Evolutionary conservation across 2,329 filamentous ascomycete species (phyloP).

Genomic region (Fusarium chaquense): DNA sequence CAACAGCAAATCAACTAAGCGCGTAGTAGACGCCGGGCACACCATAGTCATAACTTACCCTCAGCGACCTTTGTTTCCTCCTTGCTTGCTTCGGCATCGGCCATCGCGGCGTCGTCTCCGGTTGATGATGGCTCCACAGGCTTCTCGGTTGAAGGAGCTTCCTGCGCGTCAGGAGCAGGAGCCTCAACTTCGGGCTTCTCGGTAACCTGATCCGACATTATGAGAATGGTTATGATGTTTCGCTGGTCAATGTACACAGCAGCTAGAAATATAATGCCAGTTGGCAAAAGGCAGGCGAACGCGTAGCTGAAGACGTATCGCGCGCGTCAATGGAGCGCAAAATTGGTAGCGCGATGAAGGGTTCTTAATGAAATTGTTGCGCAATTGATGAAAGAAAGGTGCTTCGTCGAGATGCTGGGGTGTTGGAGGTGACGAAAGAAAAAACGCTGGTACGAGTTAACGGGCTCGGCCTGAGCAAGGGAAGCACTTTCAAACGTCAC

Average conservation of each 20-base stretch:
- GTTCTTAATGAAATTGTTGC: slow-evolving; percentile 48
- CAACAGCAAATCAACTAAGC: slow-evolving; percentile 10
- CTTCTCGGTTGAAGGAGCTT: slow-evolving; percentile 44
- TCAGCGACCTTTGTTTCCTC: slow-evolving; percentile 48
- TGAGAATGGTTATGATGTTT: slow-evolving; percentile 43
- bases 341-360: slow-evolving; percentile 49
- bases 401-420: slow-evolving; percentile 50
- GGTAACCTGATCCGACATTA: slow-evolving; percentile 56
- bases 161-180: slow-evolving; percentile 50
- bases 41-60: slow-evolving; percentile 48
- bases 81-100: slow-evolving; percentile 44
- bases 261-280: slow-evolving; percentile 33
- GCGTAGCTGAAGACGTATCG: slow-evolving; percentile 49
- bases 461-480: slow-evolving; percentile 40
- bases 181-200: slow-evolving; percentile 54
- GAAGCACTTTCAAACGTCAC: slow-evolving; percentile 54
- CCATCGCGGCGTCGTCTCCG: slow-evolving; percentile 43
- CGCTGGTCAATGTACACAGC: slow-evolving; percentile 29
- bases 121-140: slow-evolving; percentile 39
- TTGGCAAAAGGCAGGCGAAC: slow-evolving; percentile 44
- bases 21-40: slow-evolving; percentile 19
- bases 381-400: slow-evolving; percentile 50
- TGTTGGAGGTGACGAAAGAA: slow-evolving; percentile 52
- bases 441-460: slow-evolving; percentile 52
- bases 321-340: slow-evolving; percentile 50